Evolutionary conservation across 345 rosid genomes (phyloP), one percentile per base, ranked within the genome.

Genomic region (Rhizophora apiculata): DNA sequence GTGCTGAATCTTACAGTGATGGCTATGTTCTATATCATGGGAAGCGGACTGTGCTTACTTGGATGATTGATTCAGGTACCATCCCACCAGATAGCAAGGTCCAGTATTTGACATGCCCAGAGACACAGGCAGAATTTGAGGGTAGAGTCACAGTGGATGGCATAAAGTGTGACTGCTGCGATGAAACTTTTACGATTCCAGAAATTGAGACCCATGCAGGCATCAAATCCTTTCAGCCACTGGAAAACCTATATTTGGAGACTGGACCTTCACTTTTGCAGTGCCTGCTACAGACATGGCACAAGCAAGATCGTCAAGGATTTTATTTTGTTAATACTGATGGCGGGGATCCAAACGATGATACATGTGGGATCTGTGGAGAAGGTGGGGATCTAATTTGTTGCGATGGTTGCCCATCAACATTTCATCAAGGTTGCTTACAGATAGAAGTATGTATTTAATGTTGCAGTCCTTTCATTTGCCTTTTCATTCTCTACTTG

Each of bases 381-480:
- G 98, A 94, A 85, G 98, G 98, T 56, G 98, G 98, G 74, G 84
- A 86, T 68, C 85, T 94, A 76, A 81, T 86, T 71, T 94, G 98
- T 74, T 94, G 97, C 60, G 98, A 94, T 61, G 78, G 95, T 74
- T 94, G 98, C 82, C 97, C 98, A 60, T 92, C 98, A 66, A 91
- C 98, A 10, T 94, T 94, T 79, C 98, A 94, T 79, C 89, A 87
- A 74, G 83, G 82, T 83, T 94, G 98, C 85, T 67, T 94, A 68
- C 89, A 82, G 69, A 86, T 94, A 67, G 76, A 85, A 70, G 98
- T 89, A 88, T 55, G 89, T 65, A 48, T 61, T 30, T 60, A 8
- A 52, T 34, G n/a, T 60, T 32, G 32, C 27, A 48, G 63, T 57
- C 15, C 32, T 72, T 56, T 62, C 21, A 34, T 56, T 31, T 22